phyloP scores from a whole-genome alignment of 495 filamentous ascomycete species.

The Daldinia bambusicola region DNA sequence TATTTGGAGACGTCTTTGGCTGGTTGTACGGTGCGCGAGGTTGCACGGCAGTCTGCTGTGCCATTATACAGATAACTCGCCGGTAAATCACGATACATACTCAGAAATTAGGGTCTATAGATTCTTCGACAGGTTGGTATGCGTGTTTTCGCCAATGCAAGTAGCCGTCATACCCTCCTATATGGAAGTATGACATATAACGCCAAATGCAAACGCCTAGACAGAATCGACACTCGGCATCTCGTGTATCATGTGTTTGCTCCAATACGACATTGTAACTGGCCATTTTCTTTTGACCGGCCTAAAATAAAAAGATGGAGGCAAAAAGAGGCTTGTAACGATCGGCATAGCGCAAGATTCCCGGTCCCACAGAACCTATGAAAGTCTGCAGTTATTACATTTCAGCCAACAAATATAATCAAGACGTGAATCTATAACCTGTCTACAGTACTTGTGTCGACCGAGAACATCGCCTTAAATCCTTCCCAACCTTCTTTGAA shows the following conservation, averaged over 20 bases:
- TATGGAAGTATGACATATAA: constrained; percentile 13
- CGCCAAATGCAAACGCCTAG: constrained; percentile 14
- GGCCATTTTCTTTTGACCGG: neutral
- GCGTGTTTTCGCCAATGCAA: constrained; percentile 10
- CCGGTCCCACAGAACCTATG: neutral
- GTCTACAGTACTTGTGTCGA: neutral
- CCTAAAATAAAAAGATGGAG: neutral
- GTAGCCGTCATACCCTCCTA: constrained; percentile 10
- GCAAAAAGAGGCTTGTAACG: neutral
- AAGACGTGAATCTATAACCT: too few relatives aligned
- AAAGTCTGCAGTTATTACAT: neutral
- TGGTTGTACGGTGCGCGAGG: constrained; percentile 15
- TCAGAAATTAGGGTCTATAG: constrained; percentile 7
- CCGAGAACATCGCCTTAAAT: neutral
- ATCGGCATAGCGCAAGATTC: neutral
- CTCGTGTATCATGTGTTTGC: neutral
- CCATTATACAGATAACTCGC: constrained; percentile 7
- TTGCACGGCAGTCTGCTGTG: constrained; percentile 1
- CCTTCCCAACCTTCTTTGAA: neutral
- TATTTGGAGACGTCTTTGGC: constrained; percentile 21
- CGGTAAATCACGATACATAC: constrained; percentile 6
- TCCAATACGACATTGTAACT: neutral
- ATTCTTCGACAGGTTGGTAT: neutral
- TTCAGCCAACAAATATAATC: neutral
- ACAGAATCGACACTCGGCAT: neutral